These are phyloP conservation scores for Didymella glomerata DNA, from an alignment of 2,329 filamentous ascomycete species.

Conservation along the genomic window DNA sequence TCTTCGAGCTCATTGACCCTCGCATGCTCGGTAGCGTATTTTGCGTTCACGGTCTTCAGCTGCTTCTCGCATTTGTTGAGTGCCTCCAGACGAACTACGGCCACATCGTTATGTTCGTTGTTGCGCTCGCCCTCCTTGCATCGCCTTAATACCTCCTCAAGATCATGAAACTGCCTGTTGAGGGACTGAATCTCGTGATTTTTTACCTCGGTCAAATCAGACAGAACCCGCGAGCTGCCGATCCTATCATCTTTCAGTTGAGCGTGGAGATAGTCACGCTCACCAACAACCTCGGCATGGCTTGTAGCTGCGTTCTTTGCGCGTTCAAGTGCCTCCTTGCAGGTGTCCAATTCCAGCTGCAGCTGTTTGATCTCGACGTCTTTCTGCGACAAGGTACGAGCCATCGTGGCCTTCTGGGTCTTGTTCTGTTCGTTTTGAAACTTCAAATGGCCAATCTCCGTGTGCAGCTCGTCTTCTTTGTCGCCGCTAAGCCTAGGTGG, in stretches of 20 bases:
- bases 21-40: slow-evolving; percentile 23
- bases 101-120: slow-evolving; percentile 9
- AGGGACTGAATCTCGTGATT: slow-evolving; percentile 3
- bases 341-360: slow-evolving; percentile 23
- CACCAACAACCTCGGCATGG: background rate
- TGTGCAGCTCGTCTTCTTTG: background rate
- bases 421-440: slow-evolving; percentile 32
- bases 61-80: slow-evolving; percentile 23
- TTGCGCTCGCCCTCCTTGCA: slow-evolving; percentile 1
- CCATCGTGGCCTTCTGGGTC: slow-evolving; percentile 31
- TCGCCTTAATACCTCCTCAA: slow-evolving; percentile 1
- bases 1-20: slow-evolving; percentile 26
- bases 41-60: slow-evolving; percentile 20
- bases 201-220: slow-evolving; percentile 1
- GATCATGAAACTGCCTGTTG: background rate
- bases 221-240: background rate
- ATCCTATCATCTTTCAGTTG: background rate
- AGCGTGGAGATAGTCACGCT: slow-evolving; percentile 23
- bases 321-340: slow-evolving; percentile 7
- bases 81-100: slow-evolving; percentile 19
- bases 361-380: slow-evolving; percentile 28
- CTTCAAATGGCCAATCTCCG: slow-evolving; percentile 24
- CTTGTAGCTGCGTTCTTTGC: background rate
- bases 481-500: background rate
- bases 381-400: slow-evolving; percentile 26